Evolutionary conservation across 345 rosid species (phyloP).

Genomic region (Dipteronia sinensis): DNA sequence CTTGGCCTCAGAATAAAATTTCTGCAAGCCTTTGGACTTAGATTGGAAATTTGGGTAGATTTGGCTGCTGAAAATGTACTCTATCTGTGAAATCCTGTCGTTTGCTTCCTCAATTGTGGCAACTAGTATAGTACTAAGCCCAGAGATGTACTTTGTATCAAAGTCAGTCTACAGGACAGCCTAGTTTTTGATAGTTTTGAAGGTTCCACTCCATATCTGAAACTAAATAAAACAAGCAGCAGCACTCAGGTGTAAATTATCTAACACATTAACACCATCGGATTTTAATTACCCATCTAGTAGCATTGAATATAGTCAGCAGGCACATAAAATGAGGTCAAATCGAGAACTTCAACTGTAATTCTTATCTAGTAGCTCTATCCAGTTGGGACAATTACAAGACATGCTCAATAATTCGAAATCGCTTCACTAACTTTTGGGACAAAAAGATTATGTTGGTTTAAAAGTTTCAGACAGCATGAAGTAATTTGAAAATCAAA

Average conservation of each 20-base stretch:
- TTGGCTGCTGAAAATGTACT: constrained; percentile 85
- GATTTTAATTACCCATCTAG: neutral
- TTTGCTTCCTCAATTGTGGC: constrained; percentile 91
- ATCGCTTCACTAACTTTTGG: neutral
- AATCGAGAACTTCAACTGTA: neutral
- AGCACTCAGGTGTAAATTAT: neutral
- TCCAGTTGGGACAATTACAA: neutral
- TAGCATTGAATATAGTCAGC: neutral
- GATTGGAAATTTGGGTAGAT: constrained; percentile 69
- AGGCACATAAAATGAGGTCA: neutral
- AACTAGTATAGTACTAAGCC: constrained; percentile 73
- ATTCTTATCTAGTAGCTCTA: neutral
- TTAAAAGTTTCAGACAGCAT: neutral
- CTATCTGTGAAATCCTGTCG: constrained; percentile 88
- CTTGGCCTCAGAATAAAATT: constrained; percentile 50
- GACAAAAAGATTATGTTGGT: neutral
- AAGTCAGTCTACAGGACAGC: constrained; percentile 37
- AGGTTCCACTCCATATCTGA: constrained; percentile 32
- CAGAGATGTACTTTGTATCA: constrained; percentile 55
- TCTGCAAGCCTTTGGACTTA: constrained; percentile 52
- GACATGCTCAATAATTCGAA: too few relatives aligned
- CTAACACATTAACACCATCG: neutral
- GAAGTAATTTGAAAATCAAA: neutral
- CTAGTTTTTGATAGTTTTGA: constrained; percentile 26
- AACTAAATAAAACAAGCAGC: neutral